These are phyloP conservation scores for Russula abietina DNA, from an alignment of 768 basidiomycete genomes.

Conservation along the genomic window DNA sequence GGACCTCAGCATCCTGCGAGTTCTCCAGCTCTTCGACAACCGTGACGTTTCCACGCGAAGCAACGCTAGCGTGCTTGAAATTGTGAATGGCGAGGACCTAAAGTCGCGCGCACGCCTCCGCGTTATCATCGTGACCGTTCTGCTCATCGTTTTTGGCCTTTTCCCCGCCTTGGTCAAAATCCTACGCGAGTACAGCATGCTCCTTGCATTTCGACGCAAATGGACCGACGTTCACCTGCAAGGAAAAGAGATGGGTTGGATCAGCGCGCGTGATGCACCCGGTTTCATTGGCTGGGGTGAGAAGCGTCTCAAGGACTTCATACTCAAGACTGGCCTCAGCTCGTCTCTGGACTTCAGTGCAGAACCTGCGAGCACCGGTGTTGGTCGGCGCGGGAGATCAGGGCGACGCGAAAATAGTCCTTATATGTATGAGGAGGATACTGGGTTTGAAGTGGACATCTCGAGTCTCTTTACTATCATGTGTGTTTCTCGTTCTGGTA, in stretches of 20 bases:
- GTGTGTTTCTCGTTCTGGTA: constrained; percentile 36
- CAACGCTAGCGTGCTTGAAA: constrained; percentile 35
- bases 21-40: constrained; percentile 56
- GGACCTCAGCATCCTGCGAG: constrained; percentile 69
- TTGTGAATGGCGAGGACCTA: constrained; percentile 34
- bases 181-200: constrained; percentile 52
- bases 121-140: constrained; percentile 59
- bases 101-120: constrained; percentile 47
- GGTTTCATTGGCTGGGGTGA: constrained; percentile 72
- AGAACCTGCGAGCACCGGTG: constrained; percentile 24
- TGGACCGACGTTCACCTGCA: constrained; percentile 63
- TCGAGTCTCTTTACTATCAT: constrained; percentile 69
- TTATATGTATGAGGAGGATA: constrained; percentile 34
- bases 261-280: constrained; percentile 55
- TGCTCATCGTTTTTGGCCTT: constrained; percentile 57
- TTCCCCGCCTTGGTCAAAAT: constrained; percentile 62
- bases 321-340: constrained; percentile 61
- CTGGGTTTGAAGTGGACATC: constrained; percentile 54
- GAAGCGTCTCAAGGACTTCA: constrained; percentile 60
- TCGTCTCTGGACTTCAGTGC: constrained; percentile 42
- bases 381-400: constrained; percentile 4
- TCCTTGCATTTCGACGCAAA: constrained; percentile 48
- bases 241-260: constrained; percentile 70
- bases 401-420: not conserved
- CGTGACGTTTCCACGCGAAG: constrained; percentile 33